phyloP scores from a whole-genome alignment of 2,329 filamentous ascomycete genomes.

The Xylariomycetidae sp. region DNA sequence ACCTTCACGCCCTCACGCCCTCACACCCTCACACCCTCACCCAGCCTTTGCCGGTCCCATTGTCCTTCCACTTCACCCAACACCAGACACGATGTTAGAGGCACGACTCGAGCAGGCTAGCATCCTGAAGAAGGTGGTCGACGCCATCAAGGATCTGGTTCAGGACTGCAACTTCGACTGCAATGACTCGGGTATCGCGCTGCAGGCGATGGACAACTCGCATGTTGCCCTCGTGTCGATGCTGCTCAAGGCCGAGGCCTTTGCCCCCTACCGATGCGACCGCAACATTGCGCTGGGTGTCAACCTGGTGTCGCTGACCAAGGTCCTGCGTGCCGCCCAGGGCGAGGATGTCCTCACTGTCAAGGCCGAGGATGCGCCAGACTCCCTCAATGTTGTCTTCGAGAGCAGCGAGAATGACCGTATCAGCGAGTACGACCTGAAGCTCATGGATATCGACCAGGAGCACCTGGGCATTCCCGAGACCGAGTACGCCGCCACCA shows the following conservation, averaged over 20 bases:
- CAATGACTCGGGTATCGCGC: slow-evolving; percentile 97
- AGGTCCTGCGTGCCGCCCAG: slow-evolving; percentile 90
- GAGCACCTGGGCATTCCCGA: slow-evolving; percentile 98
- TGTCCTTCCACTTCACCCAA: too few species aligned
- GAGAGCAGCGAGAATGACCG: slow-evolving; percentile 85
- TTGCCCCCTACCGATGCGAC: slow-evolving; percentile 94
- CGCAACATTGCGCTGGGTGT: slow-evolving; percentile 97
- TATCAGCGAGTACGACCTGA: slow-evolving; percentile 98
- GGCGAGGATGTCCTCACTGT: slow-evolving; percentile 90
- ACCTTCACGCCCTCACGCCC: too few species aligned
- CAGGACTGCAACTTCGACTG: slow-evolving; percentile 99
- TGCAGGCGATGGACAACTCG: slow-evolving; percentile 99
- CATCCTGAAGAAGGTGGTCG: slow-evolving; percentile 96
- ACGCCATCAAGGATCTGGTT: slow-evolving; percentile 98
- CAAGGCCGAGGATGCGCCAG: slow-evolving; percentile 95
- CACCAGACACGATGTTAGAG: slow-evolving; percentile 70
- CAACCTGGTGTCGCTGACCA: slow-evolving; percentile 93
- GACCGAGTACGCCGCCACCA: slow-evolving; percentile 93
- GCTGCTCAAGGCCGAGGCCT: slow-evolving; percentile 93
- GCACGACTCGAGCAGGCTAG: slow-evolving; percentile 92
- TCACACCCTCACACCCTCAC: too few species aligned
- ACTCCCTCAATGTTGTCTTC: slow-evolving; percentile 92
- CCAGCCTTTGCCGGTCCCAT: too few species aligned
- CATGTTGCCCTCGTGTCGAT: slow-evolving; percentile 98
- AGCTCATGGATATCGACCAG: slow-evolving; percentile 99